Conservation (phyloP, 2,329 filamentous ascomycete species). For the Diaporthe longicolla region DNA sequence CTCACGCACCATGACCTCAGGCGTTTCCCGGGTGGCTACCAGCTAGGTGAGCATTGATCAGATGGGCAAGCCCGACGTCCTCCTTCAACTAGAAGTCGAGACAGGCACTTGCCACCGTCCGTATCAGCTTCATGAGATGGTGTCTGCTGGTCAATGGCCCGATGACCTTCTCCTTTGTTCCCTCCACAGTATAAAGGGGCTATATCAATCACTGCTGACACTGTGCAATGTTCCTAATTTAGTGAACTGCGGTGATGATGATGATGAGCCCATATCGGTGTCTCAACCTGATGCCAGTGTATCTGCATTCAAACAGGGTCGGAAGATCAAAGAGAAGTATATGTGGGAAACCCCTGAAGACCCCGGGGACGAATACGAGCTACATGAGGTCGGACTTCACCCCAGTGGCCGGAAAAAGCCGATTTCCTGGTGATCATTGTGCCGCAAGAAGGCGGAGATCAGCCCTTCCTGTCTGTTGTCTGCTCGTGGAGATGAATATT, state of each 20-base stretch:
- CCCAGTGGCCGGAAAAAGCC: slow-evolving; percentile 19
- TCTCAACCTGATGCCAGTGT: neutral
- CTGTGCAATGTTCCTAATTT: neutral
- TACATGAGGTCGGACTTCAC: neutral
- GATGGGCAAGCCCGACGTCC: too few relatives aligned
- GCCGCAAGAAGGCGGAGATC: neutral
- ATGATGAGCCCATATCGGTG: neutral
- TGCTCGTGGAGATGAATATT: neutral
- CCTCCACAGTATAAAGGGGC: neutral
- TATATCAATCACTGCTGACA: neutral
- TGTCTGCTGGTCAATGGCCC: neutral
- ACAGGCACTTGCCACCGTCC: neutral
- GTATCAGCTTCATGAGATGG: neutral
- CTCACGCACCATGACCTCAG: slow-evolving; percentile 11
- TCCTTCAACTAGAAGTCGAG: neutral
- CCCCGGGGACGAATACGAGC: neutral
- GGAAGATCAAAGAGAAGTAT: neutral
- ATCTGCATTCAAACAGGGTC: neutral
- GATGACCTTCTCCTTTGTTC: neutral
- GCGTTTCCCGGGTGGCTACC: slow-evolving; percentile 17
- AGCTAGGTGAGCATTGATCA: slow-evolving; percentile 2
- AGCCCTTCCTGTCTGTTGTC: neutral
- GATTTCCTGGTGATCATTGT: neutral
- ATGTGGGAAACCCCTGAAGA: slow-evolving; percentile 1
- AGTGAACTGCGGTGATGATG: neutral